A percentile compares a stretch with the other conserved stretches of the same genome.
These are phyloP conservation scores for Moricandia moricandioides DNA, from an alignment of 345 rosid species.

Conservation along the genomic window DNA sequence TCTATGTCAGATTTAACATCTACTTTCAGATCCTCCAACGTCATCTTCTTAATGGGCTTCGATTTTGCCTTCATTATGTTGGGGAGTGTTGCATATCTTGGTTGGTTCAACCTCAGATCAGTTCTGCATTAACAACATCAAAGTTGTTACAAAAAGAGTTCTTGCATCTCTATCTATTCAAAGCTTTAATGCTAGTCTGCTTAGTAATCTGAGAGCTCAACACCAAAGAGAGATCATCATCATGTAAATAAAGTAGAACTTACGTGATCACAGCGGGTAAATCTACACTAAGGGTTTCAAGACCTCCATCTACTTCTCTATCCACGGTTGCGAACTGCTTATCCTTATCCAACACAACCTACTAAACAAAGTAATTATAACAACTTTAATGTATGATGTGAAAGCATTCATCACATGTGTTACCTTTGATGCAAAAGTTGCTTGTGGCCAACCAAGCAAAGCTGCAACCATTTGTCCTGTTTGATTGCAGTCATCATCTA, in stretches of 20 bases:
- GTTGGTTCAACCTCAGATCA: conserved; percentile 90
- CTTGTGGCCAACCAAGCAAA: conserved; percentile 92
- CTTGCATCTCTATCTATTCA: neutral
- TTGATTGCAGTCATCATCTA: conserved; percentile 97
- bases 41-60: conserved; percentile 69
- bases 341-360: conserved; percentile 81
- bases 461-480: conserved; percentile 99
- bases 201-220: neutral
- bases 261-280: conserved; percentile 91
- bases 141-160: neutral
- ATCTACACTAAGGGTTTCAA: conserved; percentile 69
- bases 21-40: conserved; percentile 62
- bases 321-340: conserved; percentile 69
- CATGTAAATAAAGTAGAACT: conserved; percentile 16
- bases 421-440: conserved; percentile 97
- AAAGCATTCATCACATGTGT: conserved; percentile 34
- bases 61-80: conserved; percentile 96
- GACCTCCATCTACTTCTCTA: conserved; percentile 96
- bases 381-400: neutral
- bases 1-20: conserved; percentile 27
- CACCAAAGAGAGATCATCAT: neutral
- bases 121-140: conserved; percentile 50
- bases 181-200: neutral
- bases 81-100: conserved; percentile 90
- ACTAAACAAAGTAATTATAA: conserved; percentile 36